phyloP scores from a whole-genome alignment of 352 stramenopile genomes.

The Pilasporangium apinafurcum region DNA sequence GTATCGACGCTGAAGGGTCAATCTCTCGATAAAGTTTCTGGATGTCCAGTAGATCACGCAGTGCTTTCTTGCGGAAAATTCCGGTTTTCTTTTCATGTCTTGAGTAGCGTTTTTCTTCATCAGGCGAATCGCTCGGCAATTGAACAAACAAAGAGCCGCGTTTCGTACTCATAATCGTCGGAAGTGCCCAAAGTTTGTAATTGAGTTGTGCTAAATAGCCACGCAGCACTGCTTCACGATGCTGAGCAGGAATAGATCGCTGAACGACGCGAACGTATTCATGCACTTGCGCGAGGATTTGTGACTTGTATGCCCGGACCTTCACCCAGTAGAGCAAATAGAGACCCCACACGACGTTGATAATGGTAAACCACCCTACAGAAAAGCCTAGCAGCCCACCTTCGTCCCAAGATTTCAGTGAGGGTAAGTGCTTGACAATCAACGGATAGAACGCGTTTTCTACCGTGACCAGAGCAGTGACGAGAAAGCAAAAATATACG shows the following conservation, averaged over 20 bases:
- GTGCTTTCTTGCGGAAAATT: constrained; percentile 10
- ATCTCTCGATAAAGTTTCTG: constrained; percentile 12
- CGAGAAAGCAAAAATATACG: constrained; percentile 27
- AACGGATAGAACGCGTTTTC: constrained; percentile 22
- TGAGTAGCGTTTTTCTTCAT: constrained; percentile 1
- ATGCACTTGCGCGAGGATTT: constrained; percentile 8
- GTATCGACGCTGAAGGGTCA: neutral
- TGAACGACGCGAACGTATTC: constrained; percentile 15
- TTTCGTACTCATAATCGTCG: constrained; percentile 7
- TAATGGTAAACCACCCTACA: constrained; percentile 13
- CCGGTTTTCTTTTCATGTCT: constrained; percentile 9
- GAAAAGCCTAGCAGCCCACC: constrained; percentile 8
- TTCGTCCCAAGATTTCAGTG: too few species aligned
- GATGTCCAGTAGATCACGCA: constrained; percentile 9
- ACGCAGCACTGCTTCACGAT: constrained; percentile 10
- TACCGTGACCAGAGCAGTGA: constrained; percentile 17
- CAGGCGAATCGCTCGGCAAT: constrained; percentile 11
- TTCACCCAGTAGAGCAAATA: constrained; percentile 14
- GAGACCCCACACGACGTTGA: constrained; percentile 17
- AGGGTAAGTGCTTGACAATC: neutral
- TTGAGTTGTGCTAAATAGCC: constrained; percentile 7
- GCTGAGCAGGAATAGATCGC: constrained; percentile 5
- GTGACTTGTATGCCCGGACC: constrained; percentile 7
- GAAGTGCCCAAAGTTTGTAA: constrained; percentile 3
- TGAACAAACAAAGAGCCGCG: constrained; percentile 11